A percentile compares a stretch with the other conserved stretches of the same genome.
These are phyloP conservation scores for Rhytidhysteron rufulum DNA, from an alignment of 2,329 filamentous ascomycete genomes.

Conservation along the genomic window DNA sequence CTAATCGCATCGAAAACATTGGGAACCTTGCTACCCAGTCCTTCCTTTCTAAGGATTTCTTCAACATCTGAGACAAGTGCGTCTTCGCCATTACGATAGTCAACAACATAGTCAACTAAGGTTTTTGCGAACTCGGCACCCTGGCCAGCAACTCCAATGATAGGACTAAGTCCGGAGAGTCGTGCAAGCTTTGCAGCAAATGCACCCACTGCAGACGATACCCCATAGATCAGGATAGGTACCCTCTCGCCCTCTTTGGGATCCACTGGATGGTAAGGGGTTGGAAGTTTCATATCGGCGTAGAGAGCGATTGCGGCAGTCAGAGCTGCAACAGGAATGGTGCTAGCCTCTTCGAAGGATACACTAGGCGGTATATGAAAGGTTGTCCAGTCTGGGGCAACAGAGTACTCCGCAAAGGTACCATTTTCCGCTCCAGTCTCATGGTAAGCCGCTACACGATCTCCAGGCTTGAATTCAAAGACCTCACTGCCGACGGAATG, in stretches of 20 bases:
- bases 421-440: conserved; percentile 36
- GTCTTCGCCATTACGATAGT: too few relatives aligned
- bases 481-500: conserved; percentile 13
- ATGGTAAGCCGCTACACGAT: conserved; percentile 29
- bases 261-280: too few relatives aligned
- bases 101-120: conserved; percentile 55
- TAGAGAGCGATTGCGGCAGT: conserved; percentile 58
- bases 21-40: conserved; percentile 19
- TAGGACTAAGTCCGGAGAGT: too few relatives aligned
- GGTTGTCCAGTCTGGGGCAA: too few relatives aligned
- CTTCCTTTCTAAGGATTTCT: conserved; percentile 20
- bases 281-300: too few relatives aligned
- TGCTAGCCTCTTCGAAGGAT: conserved; percentile 29
- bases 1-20: conserved; percentile 32
- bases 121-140: conserved; percentile 50
- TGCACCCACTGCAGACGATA: conserved; percentile 52
- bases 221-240: conserved; percentile 50
- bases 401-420: conserved; percentile 43
- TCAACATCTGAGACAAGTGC: too few relatives aligned
- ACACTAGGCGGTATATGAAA: conserved; percentile 39
- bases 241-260: too few relatives aligned
- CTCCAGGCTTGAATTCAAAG: conserved; percentile 12
- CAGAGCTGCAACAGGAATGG: conserved; percentile 40
- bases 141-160: conserved; percentile 59
- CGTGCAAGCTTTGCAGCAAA: too few relatives aligned